Conservation (phyloP, 306 rosid species). For the Vigna trinervia region DNA sequence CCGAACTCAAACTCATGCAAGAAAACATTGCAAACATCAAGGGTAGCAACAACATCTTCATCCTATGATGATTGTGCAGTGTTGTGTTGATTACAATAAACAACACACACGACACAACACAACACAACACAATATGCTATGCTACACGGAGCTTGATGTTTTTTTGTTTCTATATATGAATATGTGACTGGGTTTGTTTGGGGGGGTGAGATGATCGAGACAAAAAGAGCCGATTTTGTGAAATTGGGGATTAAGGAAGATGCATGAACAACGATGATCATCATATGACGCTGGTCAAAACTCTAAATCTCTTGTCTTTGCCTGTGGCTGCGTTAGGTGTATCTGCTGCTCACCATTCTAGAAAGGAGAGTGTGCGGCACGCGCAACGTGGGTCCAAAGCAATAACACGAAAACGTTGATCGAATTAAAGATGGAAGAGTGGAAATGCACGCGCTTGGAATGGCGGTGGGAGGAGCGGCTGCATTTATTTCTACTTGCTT, state of each 20-base stretch:
- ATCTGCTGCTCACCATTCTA: background rate
- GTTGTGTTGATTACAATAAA: constrained; percentile 2
- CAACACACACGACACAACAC: background rate
- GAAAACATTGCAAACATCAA: constrained; percentile 39
- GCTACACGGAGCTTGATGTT: background rate
- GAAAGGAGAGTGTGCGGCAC: constrained; percentile 27
- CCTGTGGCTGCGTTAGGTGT: constrained; percentile 38
- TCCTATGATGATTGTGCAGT: background rate
- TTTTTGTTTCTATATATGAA: constrained; percentile 26
- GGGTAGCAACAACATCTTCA: constrained; percentile 37
- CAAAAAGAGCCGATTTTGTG: constrained; percentile 14
- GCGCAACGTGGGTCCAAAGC: constrained; percentile 19
- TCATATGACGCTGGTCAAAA: constrained; percentile 26
- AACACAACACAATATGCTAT: background rate
- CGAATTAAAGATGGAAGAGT: background rate
- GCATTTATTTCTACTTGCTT: constrained; percentile 15
- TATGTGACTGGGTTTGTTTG: constrained; percentile 3
- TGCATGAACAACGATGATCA: background rate
- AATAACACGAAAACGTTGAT: no score
- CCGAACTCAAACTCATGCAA: constrained; percentile 23
- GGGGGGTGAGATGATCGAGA: background rate
- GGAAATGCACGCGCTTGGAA: constrained; percentile 31
- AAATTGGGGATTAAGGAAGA: constrained; percentile 13
- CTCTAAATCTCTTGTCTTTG: constrained; percentile 9
- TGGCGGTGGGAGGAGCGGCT: constrained; percentile 43